Evolutionary conservation across 1,284 basidiomycete species (phyloP), one percentile per base, ranked within the genome.

Genomic region (Ceratorhiza oryzae-sativae): DNA sequence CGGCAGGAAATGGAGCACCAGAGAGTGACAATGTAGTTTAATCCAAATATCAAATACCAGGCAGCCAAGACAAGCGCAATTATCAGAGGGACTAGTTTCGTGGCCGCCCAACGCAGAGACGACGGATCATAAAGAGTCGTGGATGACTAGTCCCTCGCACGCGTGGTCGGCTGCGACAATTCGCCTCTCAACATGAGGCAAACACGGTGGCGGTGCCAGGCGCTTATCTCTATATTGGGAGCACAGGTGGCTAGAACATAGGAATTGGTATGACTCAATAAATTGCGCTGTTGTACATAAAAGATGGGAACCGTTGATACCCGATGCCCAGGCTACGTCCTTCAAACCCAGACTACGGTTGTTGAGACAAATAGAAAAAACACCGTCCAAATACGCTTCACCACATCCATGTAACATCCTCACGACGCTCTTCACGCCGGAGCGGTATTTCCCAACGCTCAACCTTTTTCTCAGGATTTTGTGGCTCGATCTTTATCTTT

Each of bases 51-150:
- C 42, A 18, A 45, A 18, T 10, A 12, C n/a, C 9, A 45, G 42
- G 42, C 42, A 4, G 18, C 42, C 42, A 45, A 45, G 9, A 45
- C 42, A 45, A 45, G 42, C 42, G 42, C n/a, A 18, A 18, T 45
- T 45, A 18, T 45, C 36, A 39, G 42, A 39, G 27, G 41, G 60
- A 36, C 42, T 45, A 62, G 30, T 6, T 59, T 71, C 67, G 67
- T 71, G 67, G 67, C 55, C 67, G 56, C 55, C 45, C 53, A 56
- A 32, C n/a, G 20, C 18, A 36, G 53, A 59, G 42, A n/a, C 67
- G 67, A 71, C 67, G 23, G 67, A 59, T 71, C 67, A 71, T 71
- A 71, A 63, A 59, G 53, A 51, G 67, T 71, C 67, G 67, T 71
- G 55, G 65, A 58, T 51, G n/a, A 30, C 23, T 30, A 25, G 41